These are phyloP conservation scores for Hericium coralloides DNA, from an alignment of 768 basidiomycete species.

Conservation along the genomic window DNA sequence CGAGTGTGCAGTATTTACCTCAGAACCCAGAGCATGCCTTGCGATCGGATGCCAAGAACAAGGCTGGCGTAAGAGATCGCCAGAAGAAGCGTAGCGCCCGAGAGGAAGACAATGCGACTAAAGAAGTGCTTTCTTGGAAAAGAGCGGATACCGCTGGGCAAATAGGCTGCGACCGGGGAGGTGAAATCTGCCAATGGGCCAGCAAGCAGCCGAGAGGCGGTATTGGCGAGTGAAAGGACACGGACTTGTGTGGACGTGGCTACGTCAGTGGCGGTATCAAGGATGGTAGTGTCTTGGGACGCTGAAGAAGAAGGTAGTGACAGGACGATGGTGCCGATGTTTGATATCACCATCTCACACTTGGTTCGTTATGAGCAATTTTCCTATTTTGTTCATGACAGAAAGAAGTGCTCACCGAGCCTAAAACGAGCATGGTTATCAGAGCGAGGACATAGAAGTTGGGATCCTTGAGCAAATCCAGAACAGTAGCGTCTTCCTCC, in stretches of 20 bases:
- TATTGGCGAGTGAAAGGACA: slow-evolving; percentile 63
- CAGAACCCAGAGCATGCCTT: slow-evolving; percentile 54
- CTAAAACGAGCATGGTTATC: slow-evolving; percentile 46
- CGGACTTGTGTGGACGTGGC: slow-evolving; percentile 58
- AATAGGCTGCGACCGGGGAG: slow-evolving; percentile 48
- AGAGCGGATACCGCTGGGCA: slow-evolving; percentile 26
- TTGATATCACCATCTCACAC: slow-evolving; percentile 72
- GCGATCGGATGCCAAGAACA: slow-evolving; percentile 36
- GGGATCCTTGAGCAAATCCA: slow-evolving; percentile 41
- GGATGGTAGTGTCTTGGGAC: slow-evolving; percentile 5
- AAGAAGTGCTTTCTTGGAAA: slow-evolving; percentile 42
- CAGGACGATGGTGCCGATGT: slow-evolving; percentile 67
- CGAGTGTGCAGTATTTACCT: slow-evolving; percentile 36
- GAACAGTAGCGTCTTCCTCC: slow-evolving; percentile 22
- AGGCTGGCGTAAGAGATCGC: slow-evolving; percentile 47
- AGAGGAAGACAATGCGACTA: slow-evolving; percentile 56
- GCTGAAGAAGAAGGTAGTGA: slow-evolving; percentile 39
- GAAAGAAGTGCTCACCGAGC: slow-evolving; percentile 43
- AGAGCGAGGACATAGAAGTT: slow-evolving; percentile 60
- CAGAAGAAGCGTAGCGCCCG: slow-evolving; percentile 39
- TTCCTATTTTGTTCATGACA: too few relatives aligned
- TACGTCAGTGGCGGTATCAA: slow-evolving; percentile 21
- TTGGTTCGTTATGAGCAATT: background rate
- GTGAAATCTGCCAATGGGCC: slow-evolving; percentile 68
- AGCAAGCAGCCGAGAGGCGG: slow-evolving; percentile 53